These are phyloP conservation scores for Thielaviopsis euricoi DNA, from an alignment of 2,329 filamentous ascomycete genomes.

Conservation along the genomic window DNA sequence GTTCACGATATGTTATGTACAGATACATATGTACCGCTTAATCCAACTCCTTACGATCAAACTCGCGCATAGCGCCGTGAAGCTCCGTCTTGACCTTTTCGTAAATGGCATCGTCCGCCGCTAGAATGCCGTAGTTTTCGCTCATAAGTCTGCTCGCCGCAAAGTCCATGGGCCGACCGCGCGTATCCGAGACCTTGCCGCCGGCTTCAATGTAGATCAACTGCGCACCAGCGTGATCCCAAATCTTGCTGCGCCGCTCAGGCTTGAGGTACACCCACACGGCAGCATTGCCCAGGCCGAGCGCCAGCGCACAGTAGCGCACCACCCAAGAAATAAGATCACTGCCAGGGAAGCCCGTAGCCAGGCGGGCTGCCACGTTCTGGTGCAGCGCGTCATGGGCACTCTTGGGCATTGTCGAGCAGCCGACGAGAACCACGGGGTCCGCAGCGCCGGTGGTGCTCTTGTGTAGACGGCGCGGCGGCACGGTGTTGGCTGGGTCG, in stretches of 20 bases:
- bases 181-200: conserved; percentile 36
- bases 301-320: conserved; percentile 35
- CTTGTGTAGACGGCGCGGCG: conserved; percentile 19
- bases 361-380: conserved; percentile 25
- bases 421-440: conserved; percentile 29
- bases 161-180: conserved; percentile 34
- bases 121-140: conserved; percentile 39
- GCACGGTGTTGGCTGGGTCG: conserved; percentile 14
- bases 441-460: not conserved
- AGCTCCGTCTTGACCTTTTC: conserved; percentile 21
- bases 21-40: not conserved
- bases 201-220: conserved; percentile 40
- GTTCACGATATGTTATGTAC: too few species aligned
- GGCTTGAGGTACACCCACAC: conserved; percentile 38
- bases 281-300: conserved; percentile 35
- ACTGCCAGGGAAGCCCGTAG: conserved; percentile 27
- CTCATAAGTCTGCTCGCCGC: conserved; percentile 30
- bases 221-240: conserved; percentile 46
- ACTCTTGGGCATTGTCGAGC: conserved; percentile 29
- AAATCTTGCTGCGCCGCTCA: conserved; percentile 34
- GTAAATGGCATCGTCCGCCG: conserved; percentile 30
- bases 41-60: conserved; percentile 5
- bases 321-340: conserved; percentile 42
- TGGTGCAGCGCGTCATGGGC: conserved; percentile 31
- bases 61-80: conserved; percentile 4